These are phyloP conservation scores for Sicyos edulis DNA, from an alignment of 306 rosid species.

Conservation along the genomic window DNA sequence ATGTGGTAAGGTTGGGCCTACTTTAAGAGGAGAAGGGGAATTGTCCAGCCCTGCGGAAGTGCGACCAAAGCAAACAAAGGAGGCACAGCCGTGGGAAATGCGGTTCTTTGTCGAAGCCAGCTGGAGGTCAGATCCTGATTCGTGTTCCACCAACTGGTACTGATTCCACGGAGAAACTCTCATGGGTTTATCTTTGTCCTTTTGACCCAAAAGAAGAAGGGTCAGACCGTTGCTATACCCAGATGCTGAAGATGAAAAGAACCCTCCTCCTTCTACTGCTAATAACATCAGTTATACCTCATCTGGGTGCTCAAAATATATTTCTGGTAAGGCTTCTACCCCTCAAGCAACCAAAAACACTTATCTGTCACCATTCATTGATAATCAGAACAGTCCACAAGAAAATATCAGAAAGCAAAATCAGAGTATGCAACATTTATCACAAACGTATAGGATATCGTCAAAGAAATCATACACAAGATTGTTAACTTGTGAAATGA, in stretches of 20 bases:
- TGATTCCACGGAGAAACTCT: constrained; percentile 99
- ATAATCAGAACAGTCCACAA: constrained; percentile 8
- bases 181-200: constrained; percentile 92
- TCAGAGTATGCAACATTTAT: constrained; percentile 12
- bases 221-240: constrained; percentile 96
- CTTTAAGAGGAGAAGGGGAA: constrained; percentile 77
- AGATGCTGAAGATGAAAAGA: constrained; percentile 97
- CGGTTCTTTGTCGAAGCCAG: constrained; percentile 88
- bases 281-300: constrained; percentile 98
- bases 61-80: constrained; percentile 98
- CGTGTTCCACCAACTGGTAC: constrained; percentile 97
- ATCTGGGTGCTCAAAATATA: constrained; percentile 50
- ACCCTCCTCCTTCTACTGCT: constrained; percentile 99
- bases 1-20: constrained; percentile 80
- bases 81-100: constrained; percentile 78
- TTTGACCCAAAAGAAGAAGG: constrained; percentile 93
- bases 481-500: not conserved
- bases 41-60: constrained; percentile 84
- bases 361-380: constrained; percentile 27
- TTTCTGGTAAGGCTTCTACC: constrained; percentile 26
- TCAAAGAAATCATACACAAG: not conserved
- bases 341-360: constrained; percentile 37
- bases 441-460: not conserved
- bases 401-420: not conserved
- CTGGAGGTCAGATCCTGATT: constrained; percentile 85